A percentile compares a stretch with the other conserved stretches of the same genome.
These are phyloP conservation scores for Pythium graminicola DNA, from an alignment of 352 stramenopile species.

Conservation along the genomic window DNA sequence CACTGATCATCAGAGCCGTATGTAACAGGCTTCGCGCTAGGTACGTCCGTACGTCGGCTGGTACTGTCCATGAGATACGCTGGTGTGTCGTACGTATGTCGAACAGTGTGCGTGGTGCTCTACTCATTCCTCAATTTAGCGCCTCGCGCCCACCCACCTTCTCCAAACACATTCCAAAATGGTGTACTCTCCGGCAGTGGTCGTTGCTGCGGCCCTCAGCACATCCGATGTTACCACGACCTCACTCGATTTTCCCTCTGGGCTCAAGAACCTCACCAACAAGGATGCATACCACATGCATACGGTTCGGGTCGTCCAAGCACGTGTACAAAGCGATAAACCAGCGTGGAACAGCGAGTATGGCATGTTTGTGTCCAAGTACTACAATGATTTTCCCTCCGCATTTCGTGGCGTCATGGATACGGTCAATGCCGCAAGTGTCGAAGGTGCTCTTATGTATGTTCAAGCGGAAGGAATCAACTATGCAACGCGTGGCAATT, in stretches of 20 bases:
- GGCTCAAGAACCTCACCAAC: slow-evolving; percentile 27
- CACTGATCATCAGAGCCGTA: too few relatives aligned
- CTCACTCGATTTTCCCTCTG: slow-evolving; percentile 15
- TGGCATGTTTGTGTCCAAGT: slow-evolving; percentile 36
- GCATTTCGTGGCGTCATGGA: slow-evolving; percentile 60
- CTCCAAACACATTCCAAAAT: too few relatives aligned
- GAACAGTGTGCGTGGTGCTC: too few relatives aligned
- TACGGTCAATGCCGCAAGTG: slow-evolving; percentile 72
- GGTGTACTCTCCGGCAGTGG: background rate
- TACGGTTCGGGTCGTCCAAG: slow-evolving; percentile 52
- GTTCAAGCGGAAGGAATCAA: slow-evolving; percentile 84
- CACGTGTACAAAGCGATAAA: slow-evolving; percentile 49
- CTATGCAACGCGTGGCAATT: slow-evolving; percentile 50
- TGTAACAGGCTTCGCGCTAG: too few relatives aligned
- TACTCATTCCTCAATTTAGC: too few relatives aligned
- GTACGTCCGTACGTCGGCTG: too few relatives aligned
- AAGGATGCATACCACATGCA: slow-evolving; percentile 47
- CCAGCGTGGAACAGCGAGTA: slow-evolving; percentile 41
- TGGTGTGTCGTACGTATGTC: too few relatives aligned
- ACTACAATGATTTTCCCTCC: slow-evolving; percentile 41
- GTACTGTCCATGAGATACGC: too few relatives aligned
- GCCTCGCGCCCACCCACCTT: too few relatives aligned
- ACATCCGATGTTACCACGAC: slow-evolving; percentile 1
- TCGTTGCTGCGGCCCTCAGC: slow-evolving; percentile 6
- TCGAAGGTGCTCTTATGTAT: slow-evolving; percentile 84